phyloP scores from a whole-genome alignment of 2,329 filamentous ascomycete genomes.

The Botrytis cinerea region DNA sequence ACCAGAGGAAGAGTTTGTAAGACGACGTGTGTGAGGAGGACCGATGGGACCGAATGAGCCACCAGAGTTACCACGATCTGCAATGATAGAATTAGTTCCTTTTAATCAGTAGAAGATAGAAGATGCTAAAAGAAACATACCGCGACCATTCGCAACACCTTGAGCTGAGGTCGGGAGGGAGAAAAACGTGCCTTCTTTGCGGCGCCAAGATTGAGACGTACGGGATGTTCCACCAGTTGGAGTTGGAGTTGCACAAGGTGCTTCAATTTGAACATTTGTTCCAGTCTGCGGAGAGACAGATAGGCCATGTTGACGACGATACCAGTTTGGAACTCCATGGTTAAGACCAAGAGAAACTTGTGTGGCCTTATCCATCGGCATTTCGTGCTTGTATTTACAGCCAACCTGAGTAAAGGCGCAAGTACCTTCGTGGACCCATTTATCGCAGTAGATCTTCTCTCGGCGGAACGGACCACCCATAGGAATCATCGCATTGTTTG shows the following conservation, averaged over 20 bases:
- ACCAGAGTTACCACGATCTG: constrained; percentile 14
- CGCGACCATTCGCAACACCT: constrained; percentile 1
- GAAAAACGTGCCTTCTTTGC: constrained; percentile 5
- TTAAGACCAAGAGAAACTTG: constrained; percentile 72
- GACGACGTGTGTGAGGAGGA: constrained; percentile 18
- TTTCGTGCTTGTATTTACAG: constrained; percentile 88
- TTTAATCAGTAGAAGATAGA: neutral
- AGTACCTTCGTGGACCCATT: constrained; percentile 84
- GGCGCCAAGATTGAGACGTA: constrained; percentile 21
- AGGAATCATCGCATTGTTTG: neutral
- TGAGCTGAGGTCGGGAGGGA: neutral
- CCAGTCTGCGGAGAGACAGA: constrained; percentile 6
- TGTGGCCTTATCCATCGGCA: constrained; percentile 69
- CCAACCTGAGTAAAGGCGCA: constrained; percentile 86
- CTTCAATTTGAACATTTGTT: constrained; percentile 12
- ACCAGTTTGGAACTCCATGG: constrained; percentile 52
- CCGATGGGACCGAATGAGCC: constrained; percentile 24
- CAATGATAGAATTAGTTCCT: neutral
- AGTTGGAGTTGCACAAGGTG: constrained; percentile 9
- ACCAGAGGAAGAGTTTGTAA: constrained; percentile 14
- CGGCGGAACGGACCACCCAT: neutral
- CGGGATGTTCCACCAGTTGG: constrained; percentile 4
- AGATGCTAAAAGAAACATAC: constrained; percentile 3
- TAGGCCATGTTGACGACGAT: constrained; percentile 8
- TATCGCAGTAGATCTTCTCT: constrained; percentile 78